Evolutionary conservation across 768 basidiomycete species (phyloP), one percentile per base, ranked within the genome.

Genomic region (Auriscalpium vulgare): DNA sequence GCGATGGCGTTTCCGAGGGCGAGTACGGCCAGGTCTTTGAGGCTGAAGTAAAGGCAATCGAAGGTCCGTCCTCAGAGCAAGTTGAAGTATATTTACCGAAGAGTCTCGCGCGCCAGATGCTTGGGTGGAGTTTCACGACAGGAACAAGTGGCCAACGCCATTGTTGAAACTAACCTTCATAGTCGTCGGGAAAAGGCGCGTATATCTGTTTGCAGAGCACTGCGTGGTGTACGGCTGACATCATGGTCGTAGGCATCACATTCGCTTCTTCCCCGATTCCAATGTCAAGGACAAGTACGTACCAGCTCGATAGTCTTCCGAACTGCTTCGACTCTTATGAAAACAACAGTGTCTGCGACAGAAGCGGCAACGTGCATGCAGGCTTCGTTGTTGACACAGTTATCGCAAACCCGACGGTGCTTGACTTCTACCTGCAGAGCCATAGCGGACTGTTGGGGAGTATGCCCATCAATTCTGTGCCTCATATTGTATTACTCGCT

Each of bases 371-470:
- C 63, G 83, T 81, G 60, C 82, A 77, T 3, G 85, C 89, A 0
- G 89, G 90, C 6, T 87, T 86, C 0, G 85, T 91, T 10, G 77
- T 90, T 16, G 89, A 92, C 63, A 72, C 72, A 0, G 83, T 79
- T 3, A 79, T 91, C 43, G 77, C 78, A 0, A 83, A 86, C 60
- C 87, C 88, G 0, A 77, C 78, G 0, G 84, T 88, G 55, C 82
- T 82, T 34, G 89, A 92, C 59, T 92, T 81, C 66, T 90, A 87
- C 62, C 73, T 92, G 3, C 84, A 84, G 63, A 85, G 84, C 51
- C 90, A 91, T 57, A 85, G 78, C 0, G 89, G 88, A 10, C 17
- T 56, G 9, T 50, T 61, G 14, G 60, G 60, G 21, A 61, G 40
- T 43, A 43, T 14, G 40, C 40, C 40, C 29, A 7, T 29, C 29